Evolutionary conservation across 2,329 filamentous ascomycete genomes (phyloP).

Genomic region (Monosporascus sp.): DNA sequence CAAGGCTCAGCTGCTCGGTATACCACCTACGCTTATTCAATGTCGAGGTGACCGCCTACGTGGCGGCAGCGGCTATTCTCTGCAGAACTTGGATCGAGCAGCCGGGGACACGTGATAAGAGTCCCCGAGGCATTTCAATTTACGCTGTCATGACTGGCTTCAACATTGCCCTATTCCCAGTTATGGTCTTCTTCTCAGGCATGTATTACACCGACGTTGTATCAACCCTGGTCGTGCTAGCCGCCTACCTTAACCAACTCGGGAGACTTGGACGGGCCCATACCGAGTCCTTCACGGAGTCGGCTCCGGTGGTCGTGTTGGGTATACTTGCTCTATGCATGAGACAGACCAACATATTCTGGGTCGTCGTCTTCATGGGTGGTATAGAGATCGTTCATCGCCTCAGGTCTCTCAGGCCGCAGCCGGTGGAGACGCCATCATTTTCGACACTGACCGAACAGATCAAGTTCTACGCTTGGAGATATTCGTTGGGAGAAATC

Average conservation of each 20-base stretch:
- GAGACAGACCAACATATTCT: conserved; percentile 95
- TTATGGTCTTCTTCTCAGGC: conserved; percentile 92
- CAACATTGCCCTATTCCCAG: conserved; percentile 80
- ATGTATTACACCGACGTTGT: conserved; percentile 93
- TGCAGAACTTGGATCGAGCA: conserved; percentile 43
- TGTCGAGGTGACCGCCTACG: conserved; percentile 34
- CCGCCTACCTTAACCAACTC: conserved; percentile 58
- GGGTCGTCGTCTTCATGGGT: conserved; percentile 76
- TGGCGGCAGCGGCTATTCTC: conserved; percentile 41
- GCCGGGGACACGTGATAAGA: conserved; percentile 12
- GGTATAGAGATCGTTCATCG: conserved; percentile 51
- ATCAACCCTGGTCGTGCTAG: conserved; percentile 70
- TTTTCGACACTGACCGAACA: conserved; percentile 29
- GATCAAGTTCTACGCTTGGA: conserved; percentile 33
- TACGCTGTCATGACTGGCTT: conserved; percentile 58
- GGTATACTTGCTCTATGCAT: conserved; percentile 68
- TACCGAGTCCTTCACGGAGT: conserved; percentile 30
- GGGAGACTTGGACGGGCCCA: conserved; percentile 31
- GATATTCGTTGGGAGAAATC: conserved; percentile 46
- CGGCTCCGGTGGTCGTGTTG: conserved; percentile 42
- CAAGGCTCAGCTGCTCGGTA: conserved; percentile 30
- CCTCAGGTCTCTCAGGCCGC: conserved; percentile 38
- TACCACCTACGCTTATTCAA: conserved; percentile 46
- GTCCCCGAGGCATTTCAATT: conserved; percentile 24
- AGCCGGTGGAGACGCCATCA: conserved; percentile 23